Base-by-base conservation (phyloP, 139 green algal genomes). In the Coelastrella sp. region DNA sequence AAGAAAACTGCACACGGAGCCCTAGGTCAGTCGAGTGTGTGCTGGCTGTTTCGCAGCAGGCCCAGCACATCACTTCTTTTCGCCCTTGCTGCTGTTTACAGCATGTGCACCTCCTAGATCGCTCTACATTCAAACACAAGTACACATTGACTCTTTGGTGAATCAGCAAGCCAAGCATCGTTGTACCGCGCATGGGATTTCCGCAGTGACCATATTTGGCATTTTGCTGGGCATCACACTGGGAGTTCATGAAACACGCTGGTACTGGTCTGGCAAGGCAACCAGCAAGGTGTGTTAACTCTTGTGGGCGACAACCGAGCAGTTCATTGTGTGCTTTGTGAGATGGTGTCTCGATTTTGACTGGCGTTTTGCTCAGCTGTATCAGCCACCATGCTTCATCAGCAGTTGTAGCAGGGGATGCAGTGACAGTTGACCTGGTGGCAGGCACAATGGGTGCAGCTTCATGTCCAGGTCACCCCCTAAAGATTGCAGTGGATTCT, bases 221-320 rank as follows among this genome's bases (percentile, higher is more conserved):
- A 89, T 91, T 0, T 4, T 90, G 1, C 19, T 98, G 23, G 96
- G 94, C 0, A 77, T 96, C 2, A 54, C 92, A 0, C 90, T 98
- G 0, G 95, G 96, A 22, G 17, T 91, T 0, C 91, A 95, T 32
- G 96, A 98, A 87, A 68, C 95, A 0, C 19, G 14, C 2, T 82
- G 92, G 64, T 97, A 94, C 76, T 92, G 94, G 60, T 83, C 54
- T 3, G 73, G 90, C 8, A 89, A 93, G 32, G 83, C 66, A 8
- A 80, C 91, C 4, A 94, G 93, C 54, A 94, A 96, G 94, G 95
- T 97, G 64, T 11, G 82, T n/a, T n/a, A n/a, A n/a, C n/a, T n/a
- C n/a, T n/a, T n/a, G n/a, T n/a, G n/a, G n/a, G n/a, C n/a, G n/a
- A n/a, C n/a, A n/a, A n/a, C n/a, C n/a, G n/a, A n/a, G n/a, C n/a